Percentiles rank a stretch among this genome's conserved stretches.
Conservation (phyloP, 768 basidiomycete genomes). For the Termitomyces sp. region DNA sequence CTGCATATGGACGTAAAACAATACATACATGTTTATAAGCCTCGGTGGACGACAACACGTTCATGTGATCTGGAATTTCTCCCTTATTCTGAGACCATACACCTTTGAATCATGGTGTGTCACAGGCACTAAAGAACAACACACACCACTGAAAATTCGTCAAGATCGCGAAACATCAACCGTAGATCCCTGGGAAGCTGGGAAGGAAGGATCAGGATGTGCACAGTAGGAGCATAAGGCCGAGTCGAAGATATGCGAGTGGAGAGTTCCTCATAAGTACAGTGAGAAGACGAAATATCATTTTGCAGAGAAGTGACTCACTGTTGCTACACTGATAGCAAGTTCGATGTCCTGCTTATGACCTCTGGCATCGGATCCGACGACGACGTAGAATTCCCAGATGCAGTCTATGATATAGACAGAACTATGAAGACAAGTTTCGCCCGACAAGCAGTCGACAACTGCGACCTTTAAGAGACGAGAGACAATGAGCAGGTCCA, state of each 20-base stretch:
- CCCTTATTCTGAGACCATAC: conserved; percentile 37
- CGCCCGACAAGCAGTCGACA: conserved; percentile 37
- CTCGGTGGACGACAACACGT: conserved; percentile 40
- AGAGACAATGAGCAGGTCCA: background rate
- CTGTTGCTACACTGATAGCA: conserved; percentile 53
- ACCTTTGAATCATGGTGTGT: background rate
- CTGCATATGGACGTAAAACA: background rate
- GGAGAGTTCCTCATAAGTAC: conserved; percentile 43
- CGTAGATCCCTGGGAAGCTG: conserved; percentile 68
- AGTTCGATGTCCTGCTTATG: conserved; percentile 54
- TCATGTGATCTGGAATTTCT: conserved; percentile 23
- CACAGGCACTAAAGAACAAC: background rate
- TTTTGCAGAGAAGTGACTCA: conserved; percentile 20
- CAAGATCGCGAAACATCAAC: conserved; percentile 61
- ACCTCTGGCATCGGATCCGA: conserved; percentile 61
- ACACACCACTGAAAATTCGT: conserved; percentile 56
- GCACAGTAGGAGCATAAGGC: conserved; percentile 70
- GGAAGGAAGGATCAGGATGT: conserved; percentile 70
- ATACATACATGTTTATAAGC: conserved; percentile 55
- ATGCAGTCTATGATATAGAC: conserved; percentile 70
- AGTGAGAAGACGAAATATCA: background rate
- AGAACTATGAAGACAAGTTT: conserved; percentile 30
- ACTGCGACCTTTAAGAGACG: conserved; percentile 34
- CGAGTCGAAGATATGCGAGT: conserved; percentile 40
- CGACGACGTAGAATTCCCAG: conserved; percentile 76